Base-by-base conservation (phyloP, 1,284 basidiomycete species). In the Salmacisia buchloeana region DNA sequence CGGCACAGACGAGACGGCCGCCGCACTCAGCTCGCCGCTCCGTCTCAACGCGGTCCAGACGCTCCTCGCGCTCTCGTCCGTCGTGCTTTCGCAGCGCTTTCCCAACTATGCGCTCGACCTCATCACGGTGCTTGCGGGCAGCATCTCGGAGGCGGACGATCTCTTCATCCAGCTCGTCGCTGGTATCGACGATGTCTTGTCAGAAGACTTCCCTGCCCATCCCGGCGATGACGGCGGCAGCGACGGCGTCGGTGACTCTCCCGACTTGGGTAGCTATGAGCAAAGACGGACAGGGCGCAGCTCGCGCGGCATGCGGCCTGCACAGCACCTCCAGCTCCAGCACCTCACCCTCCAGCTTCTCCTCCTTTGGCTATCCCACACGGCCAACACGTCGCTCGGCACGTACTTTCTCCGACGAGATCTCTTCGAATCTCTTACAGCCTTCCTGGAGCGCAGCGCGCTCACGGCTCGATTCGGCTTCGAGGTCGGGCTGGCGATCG, bases 101-200 rank as follows among this genome's bases (percentile, higher is more conserved):
- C 49, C 49, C 29, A 54, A 54, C 49, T 33, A 54, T 31, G 34
- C 49, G 6, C 29, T 54, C 4, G 49, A 54, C 21, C 49, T 54
- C 13, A 54, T 54, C 49, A 54, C 31, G 18, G 49, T 54, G 25
- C 18, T 54, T 29, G 49, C 49, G 18, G 49, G 49, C 23, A 54
- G 49, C 27, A 54, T 54, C 27, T 54, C 49, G 10, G 49, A 54
- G 21, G 49, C 49, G 27, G 49, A 54, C 27, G 49, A 54, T 31
- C 29, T 54, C 6, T 54, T 54, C 49, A 54, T 54, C 49, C 49
- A 54, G 49, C 49, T 54, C 27, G 49, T 54, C 27, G 49, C 34
- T 31, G 49, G 49, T 18, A 54, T 54, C 49, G 49, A 54, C 21
- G 49, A 54, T 33, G 49, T 54, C 49, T n/a, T 54, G 3, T 31